Evolutionary conservation across 2,329 filamentous ascomycete genomes (phyloP).

Genomic region (Phialophora verrucosa): DNA sequence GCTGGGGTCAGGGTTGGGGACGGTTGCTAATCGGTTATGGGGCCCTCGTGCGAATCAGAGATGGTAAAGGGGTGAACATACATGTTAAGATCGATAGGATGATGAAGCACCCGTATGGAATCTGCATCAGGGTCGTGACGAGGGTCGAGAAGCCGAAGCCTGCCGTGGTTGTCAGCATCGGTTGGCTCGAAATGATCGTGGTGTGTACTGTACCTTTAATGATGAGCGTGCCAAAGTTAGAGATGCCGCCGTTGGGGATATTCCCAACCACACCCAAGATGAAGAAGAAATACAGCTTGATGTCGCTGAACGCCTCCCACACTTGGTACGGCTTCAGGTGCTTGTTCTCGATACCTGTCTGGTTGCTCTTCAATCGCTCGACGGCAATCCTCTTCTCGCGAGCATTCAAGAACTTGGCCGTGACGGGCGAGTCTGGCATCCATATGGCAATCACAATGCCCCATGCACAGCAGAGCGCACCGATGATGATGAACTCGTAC

Average conservation of each 20-base stretch:
- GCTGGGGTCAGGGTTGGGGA: slow-evolving; percentile 40
- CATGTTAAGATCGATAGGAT: slow-evolving; percentile 58
- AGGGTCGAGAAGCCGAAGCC: slow-evolving; percentile 49
- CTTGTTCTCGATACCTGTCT: slow-evolving; percentile 65
- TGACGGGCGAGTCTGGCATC: slow-evolving; percentile 64
- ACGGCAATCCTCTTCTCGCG: slow-evolving; percentile 62
- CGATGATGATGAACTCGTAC: slow-evolving; percentile 71
- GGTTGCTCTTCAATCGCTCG: slow-evolving; percentile 61
- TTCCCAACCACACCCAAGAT: slow-evolving; percentile 58
- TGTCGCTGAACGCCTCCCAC: slow-evolving; percentile 62
- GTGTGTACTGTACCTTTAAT: slow-evolving; percentile 46
- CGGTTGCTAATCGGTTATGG: slow-evolving; percentile 30
- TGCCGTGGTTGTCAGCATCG: slow-evolving; percentile 11
- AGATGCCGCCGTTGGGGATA: slow-evolving; percentile 62
- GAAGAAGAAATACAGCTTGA: slow-evolving; percentile 65
- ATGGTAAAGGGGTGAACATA: background rate
- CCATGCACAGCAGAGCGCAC: slow-evolving; percentile 63
- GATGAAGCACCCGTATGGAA: slow-evolving; percentile 54
- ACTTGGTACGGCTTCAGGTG: slow-evolving; percentile 62
- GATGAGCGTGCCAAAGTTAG: slow-evolving; percentile 64
- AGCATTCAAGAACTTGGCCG: slow-evolving; percentile 57
- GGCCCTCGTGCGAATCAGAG: slow-evolving; percentile 49
- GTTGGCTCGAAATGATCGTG: background rate
- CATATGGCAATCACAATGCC: slow-evolving; percentile 63
- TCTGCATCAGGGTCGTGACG: slow-evolving; percentile 46